These are phyloP conservation scores for Arxiozyma slooffiae DNA, from an alignment of 1,139 yeast genomes.

Conservation along the genomic window DNA sequence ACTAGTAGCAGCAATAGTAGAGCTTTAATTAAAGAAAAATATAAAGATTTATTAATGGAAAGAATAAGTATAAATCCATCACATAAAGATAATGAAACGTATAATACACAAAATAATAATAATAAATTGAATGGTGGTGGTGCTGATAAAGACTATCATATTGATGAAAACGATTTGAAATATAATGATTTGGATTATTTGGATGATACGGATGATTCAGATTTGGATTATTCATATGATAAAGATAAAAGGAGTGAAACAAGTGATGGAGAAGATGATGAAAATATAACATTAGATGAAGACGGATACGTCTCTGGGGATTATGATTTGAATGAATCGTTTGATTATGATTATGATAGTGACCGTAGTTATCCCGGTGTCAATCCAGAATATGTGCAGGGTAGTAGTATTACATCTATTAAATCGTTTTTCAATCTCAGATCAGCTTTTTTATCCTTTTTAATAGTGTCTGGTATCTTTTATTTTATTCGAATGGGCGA, in stretches of 20 bases:
- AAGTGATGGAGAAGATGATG: conserved; percentile 2
- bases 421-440: not conserved
- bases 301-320: conserved; percentile 5
- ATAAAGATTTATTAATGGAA: conserved; percentile 14
- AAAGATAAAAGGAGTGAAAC: conserved; percentile 1
- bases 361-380: conserved; percentile 9
- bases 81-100: not conserved
- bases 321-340: conserved; percentile 7
- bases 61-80: conserved; percentile 1
- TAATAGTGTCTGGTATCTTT: not conserved
- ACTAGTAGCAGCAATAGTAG: not conserved
- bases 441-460: not conserved
- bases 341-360: conserved; percentile 11
- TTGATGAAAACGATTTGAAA: not conserved
- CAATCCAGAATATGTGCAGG: conserved; percentile 2
- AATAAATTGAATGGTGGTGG: not conserved
- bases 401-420: conserved; percentile 5
- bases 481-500: not conserved
- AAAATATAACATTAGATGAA: conserved; percentile 7
- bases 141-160: not conserved
- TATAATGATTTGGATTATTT: conserved; percentile 6
- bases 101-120: not conserved
- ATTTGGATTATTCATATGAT: conserved; percentile 7
- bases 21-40: conserved; percentile 11
- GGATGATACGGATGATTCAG: conserved; percentile 8